A percentile compares a stretch with the other conserved stretches of the same genome.
Evolutionary conservation across 805 yeast species (phyloP).

Genomic region (Cyberlindnera subsufficiens): DNA sequence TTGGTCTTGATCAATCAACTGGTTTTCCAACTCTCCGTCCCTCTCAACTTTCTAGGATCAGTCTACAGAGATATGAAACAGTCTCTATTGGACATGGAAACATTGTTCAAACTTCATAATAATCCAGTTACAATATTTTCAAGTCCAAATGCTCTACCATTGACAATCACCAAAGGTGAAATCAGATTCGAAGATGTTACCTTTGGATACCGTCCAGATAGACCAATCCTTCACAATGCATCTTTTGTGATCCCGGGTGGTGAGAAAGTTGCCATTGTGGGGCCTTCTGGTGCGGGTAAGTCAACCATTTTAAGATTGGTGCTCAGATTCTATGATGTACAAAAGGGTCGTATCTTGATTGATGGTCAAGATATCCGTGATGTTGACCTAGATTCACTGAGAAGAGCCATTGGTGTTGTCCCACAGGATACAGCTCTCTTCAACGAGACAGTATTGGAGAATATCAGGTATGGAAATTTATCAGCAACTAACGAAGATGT

Average conservation of each 20-base stretch:
- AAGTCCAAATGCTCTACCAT: conserved; percentile 53
- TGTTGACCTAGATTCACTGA: conserved; percentile 67
- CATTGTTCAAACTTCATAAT: conserved; percentile 78
- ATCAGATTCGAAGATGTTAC: conserved; percentile 86
- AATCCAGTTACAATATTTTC: conserved; percentile 64
- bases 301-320: conserved; percentile 80
- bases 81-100: conserved; percentile 92
- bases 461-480: conserved; percentile 79
- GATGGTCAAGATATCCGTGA: conserved; percentile 86
- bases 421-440: conserved; percentile 97
- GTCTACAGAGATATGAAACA: conserved; percentile 94
- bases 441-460: conserved; percentile 84
- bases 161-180: conserved; percentile 52
- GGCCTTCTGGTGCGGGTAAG: conserved; percentile 95
- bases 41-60: conserved; percentile 89
- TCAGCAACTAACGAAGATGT: conserved; percentile 72
- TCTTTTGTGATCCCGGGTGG: conserved; percentile 88
- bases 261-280: conserved; percentile 89
- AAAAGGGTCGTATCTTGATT: conserved; percentile 67
- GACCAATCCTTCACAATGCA: conserved; percentile 80
- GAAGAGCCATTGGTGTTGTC: conserved; percentile 80
- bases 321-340: conserved; percentile 86
- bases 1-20: conserved; percentile 90
- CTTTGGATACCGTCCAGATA: conserved; percentile 84
- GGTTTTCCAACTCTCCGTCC: conserved; percentile 93